Evolutionary conservation across 371 early-diverging fungal genomes (phyloP).

Genomic region (Dinochytrium kinnereticum): DNA sequence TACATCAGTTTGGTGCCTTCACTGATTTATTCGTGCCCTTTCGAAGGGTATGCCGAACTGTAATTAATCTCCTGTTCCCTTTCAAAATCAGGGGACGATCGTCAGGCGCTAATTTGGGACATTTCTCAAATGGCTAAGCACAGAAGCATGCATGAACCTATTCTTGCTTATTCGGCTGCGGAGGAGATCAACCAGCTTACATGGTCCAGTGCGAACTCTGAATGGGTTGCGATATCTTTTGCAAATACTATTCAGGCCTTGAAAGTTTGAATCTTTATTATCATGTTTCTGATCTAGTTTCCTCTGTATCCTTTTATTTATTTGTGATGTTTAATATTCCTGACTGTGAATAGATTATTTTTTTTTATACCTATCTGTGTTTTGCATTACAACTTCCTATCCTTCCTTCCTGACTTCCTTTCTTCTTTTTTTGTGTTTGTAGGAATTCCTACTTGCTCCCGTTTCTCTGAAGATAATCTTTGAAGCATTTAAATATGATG

Average conservation of each 20-base stretch:
- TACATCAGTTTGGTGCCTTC: too few species aligned
- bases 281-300: too few species aligned
- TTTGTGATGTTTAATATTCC: too few species aligned
- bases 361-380: too few species aligned
- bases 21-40: too few species aligned
- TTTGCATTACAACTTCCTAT: too few species aligned
- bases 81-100: conserved; percentile 66
- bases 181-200: conserved; percentile 73
- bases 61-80: conserved; percentile 5
- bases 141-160: conserved; percentile 64
- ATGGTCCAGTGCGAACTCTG: conserved; percentile 71
- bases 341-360: too few species aligned
- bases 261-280: conserved; percentile 31
- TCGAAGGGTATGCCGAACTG: neutral
- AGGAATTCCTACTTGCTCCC: too few species aligned
- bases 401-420: neutral
- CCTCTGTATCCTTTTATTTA: too few species aligned
- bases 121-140: conserved; percentile 53
- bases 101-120: conserved; percentile 83
- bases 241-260: conserved; percentile 48
- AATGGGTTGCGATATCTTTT: conserved; percentile 75
- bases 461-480: too few species aligned
- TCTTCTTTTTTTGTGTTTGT: neutral
- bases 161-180: conserved; percentile 71
- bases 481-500: too few species aligned